Base-by-base conservation (phyloP, 345 rosid genomes). In the Populus nigra region DNA sequence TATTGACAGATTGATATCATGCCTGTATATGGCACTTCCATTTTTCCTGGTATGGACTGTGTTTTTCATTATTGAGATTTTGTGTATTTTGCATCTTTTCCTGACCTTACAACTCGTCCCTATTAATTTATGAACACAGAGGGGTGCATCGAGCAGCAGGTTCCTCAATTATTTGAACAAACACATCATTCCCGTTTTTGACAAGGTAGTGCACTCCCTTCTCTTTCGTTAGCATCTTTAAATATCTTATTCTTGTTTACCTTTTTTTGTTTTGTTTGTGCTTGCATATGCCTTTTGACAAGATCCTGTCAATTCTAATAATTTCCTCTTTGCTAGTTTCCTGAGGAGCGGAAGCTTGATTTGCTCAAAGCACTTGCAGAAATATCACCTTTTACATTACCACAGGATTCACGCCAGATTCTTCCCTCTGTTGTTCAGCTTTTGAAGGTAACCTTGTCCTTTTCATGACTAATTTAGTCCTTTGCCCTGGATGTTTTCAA, bases 321-420 rank as follows among this genome's bases (percentile, higher is more conserved):
- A 69, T 77, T 25, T 72, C 53, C 29, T 73, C 66, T 39, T 29
- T 76, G 68, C 50, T 89, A 96, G 99, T 98, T 96, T 83, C 99
- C 96, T 8, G 98, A 94, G 87, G 98, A 90, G 74, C 88, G 98
- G 82, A 94, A 92, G 82, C 96, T 96, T 69, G 99, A 96, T 89
- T 84, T 96, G 86, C 97, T 94, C 61, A 96, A 96, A 84, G 94
- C 93, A 23, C 90, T 96, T 61, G 97, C 98, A 70, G 99, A 96
- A 83, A 90, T 89, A 55, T 94, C 98, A 4, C 94, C 98, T 80
- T 91, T 88, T 84, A 89, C 97, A 35, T 85, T 88, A 22, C 94
- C 99, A 23, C 98, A 90, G 74, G 99, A 96, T 85, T 92, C 98
- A 73, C 91, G 98, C 41, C 98, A 96, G 85, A 85, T 89, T 78